A percentile compares a stretch with the other conserved stretches of the same genome.
Evolutionary conservation across 805 yeast species (phyloP).

Genomic region (Zygoascus bituminiphila): DNA sequence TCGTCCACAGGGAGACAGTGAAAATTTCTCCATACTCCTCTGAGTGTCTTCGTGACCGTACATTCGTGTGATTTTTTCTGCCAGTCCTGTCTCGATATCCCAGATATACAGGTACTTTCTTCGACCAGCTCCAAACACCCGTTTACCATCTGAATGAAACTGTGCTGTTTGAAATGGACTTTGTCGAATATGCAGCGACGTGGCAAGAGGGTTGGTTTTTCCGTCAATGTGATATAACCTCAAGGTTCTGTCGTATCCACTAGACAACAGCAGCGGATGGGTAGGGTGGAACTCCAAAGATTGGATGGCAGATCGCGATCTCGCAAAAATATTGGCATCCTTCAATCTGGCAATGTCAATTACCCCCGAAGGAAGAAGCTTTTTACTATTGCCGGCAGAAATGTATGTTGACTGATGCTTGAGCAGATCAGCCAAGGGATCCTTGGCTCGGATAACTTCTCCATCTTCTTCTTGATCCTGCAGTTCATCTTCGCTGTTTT

Average conservation of each 20-base stretch:
- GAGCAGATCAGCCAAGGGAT: slow-evolving; percentile 29
- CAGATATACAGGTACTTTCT: slow-evolving; percentile 87
- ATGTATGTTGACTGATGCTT: slow-evolving; percentile 31
- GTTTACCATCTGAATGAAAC: slow-evolving; percentile 47
- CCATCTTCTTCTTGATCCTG: slow-evolving; percentile 26
- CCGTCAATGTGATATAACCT: slow-evolving; percentile 90
- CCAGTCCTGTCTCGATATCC: slow-evolving; percentile 66
- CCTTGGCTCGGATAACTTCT: slow-evolving; percentile 24
- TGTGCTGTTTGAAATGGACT: slow-evolving; percentile 73
- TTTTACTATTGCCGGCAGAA: background rate
- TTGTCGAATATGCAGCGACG: slow-evolving; percentile 69
- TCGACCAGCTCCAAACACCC: slow-evolving; percentile 80
- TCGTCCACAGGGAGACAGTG: slow-evolving; percentile 62
- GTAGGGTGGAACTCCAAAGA: slow-evolving; percentile 75
- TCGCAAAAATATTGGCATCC: slow-evolving; percentile 70
- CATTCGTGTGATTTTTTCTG: slow-evolving; percentile 79
- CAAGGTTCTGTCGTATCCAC: slow-evolving; percentile 86
- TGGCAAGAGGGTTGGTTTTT: slow-evolving; percentile 66
- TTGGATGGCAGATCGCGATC: slow-evolving; percentile 77
- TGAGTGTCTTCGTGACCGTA: slow-evolving; percentile 88
- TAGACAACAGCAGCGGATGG: slow-evolving; percentile 77
- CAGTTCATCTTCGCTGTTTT: slow-evolving; percentile 21
- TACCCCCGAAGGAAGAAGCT: slow-evolving; percentile 55
- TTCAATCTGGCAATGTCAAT: slow-evolving; percentile 74
- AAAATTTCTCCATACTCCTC: slow-evolving; percentile 79